These are phyloP conservation scores for Dothideomycetes sp. DNA, from an alignment of 2,329 filamentous ascomycete genomes.

Conservation along the genomic window DNA sequence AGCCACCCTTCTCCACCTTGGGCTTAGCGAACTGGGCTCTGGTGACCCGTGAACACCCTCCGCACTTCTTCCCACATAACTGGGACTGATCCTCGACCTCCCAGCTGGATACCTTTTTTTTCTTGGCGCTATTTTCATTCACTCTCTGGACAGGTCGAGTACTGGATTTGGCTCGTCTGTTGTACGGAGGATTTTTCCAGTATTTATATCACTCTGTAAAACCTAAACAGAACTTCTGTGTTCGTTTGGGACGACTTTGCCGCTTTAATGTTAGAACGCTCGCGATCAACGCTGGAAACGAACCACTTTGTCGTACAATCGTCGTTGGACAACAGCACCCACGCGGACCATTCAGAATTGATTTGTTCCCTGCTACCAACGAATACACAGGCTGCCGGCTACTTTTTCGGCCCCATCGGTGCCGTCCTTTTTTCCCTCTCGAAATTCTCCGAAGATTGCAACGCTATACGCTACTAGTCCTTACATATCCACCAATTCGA, in stretches of 20 bases:
- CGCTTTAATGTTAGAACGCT: neutral
- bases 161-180: slow-evolving; percentile 29
- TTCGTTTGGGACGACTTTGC: neutral
- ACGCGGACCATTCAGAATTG: neutral
- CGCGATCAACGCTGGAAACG: neutral
- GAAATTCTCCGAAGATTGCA: neutral
- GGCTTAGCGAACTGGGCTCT: neutral
- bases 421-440: neutral
- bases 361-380: neutral
- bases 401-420: neutral
- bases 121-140: neutral
- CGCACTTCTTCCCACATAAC: neutral
- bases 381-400: too few species aligned
- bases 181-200: neutral
- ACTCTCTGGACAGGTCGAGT: slow-evolving; percentile 23
- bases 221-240: neutral
- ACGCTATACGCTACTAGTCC: neutral
- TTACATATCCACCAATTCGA: neutral
- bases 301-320: neutral
- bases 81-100: neutral
- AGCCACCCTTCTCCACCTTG: neutral
- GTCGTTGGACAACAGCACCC: neutral
- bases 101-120: neutral
- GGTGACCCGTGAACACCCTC: neutral
- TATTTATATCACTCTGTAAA: neutral